Conservation (phyloP, 345 rosid genomes). For the Excoecaria agallocha region DNA sequence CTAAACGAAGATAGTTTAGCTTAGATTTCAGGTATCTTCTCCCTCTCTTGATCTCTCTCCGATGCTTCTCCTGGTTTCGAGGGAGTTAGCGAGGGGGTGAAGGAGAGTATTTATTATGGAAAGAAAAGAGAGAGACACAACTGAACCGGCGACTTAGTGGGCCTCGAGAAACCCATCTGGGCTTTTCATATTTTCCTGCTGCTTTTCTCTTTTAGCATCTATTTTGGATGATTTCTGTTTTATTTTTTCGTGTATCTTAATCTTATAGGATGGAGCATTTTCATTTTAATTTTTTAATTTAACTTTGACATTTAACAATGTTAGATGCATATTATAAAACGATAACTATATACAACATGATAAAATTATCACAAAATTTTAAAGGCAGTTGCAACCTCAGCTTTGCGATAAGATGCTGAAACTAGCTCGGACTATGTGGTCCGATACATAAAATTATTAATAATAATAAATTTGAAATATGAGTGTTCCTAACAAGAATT, state of each 20-base stretch:
- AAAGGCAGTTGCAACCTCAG: neutral
- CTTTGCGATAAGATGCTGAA: neutral
- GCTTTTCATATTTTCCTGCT: neutral
- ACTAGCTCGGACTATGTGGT: neutral
- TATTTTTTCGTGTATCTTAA: too few relatives aligned
- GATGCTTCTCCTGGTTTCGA: neutral
- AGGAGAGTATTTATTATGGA: neutral
- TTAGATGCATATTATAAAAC: too few relatives aligned
- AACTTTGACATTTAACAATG: too few relatives aligned
- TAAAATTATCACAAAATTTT: too few relatives aligned
- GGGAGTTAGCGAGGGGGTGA: neutral
- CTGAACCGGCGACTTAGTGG: neutral
- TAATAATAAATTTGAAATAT: neutral
- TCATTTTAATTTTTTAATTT: too few relatives aligned
- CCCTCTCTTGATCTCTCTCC: neutral
- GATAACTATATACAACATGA: too few relatives aligned
- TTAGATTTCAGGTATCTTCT: conserved; percentile 3
- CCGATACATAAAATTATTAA: neutral
- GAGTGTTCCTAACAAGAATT: neutral
- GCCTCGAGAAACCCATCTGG: neutral
- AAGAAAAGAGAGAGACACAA: neutral
- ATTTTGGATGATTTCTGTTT: too few relatives aligned
- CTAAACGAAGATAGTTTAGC: conserved; percentile 11
- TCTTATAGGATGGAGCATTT: too few relatives aligned
- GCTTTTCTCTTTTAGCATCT: neutral